Percentiles rank a stretch among this genome's conserved stretches.
Evolutionary conservation across 352 stramenopile genomes (phyloP).

Genomic region (Phytophthora rubi): DNA sequence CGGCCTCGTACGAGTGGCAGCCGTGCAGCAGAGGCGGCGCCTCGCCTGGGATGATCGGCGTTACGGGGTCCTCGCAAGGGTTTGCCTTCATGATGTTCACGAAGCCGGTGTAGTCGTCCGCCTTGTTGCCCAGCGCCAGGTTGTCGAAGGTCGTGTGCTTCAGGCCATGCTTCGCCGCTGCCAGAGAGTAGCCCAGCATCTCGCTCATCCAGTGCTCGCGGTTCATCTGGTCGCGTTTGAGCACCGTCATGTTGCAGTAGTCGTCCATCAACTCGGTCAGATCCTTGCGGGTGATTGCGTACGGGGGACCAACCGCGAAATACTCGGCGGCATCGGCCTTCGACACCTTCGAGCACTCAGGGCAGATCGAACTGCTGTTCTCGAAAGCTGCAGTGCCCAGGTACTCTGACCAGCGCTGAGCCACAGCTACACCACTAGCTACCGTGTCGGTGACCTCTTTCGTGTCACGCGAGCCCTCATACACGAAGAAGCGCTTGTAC

Average conservation of each 20-base stretch:
- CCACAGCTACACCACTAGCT: slow-evolving; percentile 49
- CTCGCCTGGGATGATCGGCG: slow-evolving; percentile 52
- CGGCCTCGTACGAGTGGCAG: slow-evolving; percentile 49
- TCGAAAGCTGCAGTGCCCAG: slow-evolving; percentile 44
- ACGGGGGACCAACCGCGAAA: slow-evolving; percentile 62
- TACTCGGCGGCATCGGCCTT: slow-evolving; percentile 54
- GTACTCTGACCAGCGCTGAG: slow-evolving; percentile 59
- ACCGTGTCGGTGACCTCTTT: slow-evolving; percentile 53
- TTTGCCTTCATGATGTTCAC: slow-evolving; percentile 64
- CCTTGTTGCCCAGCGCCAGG: slow-evolving; percentile 58
- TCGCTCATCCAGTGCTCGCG: slow-evolving; percentile 52
- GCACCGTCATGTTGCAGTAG: slow-evolving; percentile 68
- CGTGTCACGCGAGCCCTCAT: slow-evolving; percentile 52
- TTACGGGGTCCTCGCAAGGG: slow-evolving; percentile 57
- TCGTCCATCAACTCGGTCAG: slow-evolving; percentile 63
- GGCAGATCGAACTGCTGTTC: slow-evolving; percentile 57
- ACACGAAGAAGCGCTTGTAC: slow-evolving; percentile 87
- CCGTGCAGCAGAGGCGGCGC: slow-evolving; percentile 53
- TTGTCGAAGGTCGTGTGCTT: slow-evolving; percentile 83
- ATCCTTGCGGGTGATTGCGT: slow-evolving; percentile 64
- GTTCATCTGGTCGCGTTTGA: slow-evolving; percentile 46
- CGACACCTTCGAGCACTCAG: slow-evolving; percentile 54
- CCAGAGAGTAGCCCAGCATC: slow-evolving; percentile 66
- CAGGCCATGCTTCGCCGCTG: slow-evolving; percentile 67
- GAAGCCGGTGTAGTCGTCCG: slow-evolving; percentile 68